Evolutionary conservation across 768 basidiomycete species (phyloP).

Genomic region (Pholiota molesta): DNA sequence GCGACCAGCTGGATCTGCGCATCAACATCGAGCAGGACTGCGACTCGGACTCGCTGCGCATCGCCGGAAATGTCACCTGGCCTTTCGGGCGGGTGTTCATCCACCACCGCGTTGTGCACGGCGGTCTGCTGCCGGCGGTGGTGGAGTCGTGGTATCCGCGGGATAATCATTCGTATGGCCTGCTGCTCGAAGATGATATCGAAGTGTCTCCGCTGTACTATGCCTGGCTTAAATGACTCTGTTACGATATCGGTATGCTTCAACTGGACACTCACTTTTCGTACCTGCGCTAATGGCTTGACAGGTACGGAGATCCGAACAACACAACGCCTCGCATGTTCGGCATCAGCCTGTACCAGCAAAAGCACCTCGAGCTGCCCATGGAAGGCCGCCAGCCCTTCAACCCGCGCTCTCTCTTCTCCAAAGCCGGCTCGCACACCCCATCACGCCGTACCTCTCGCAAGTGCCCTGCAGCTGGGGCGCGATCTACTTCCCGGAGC

Average conservation of each 20-base stretch:
- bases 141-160: constrained; percentile 90
- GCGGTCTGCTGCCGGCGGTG: constrained; percentile 79
- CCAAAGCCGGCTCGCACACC: constrained; percentile 35
- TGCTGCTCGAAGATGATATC: constrained; percentile 85
- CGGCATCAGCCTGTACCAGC: constrained; percentile 87
- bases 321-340: constrained; percentile 56
- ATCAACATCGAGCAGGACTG: constrained; percentile 80
- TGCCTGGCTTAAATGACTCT: constrained; percentile 82
- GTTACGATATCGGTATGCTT: constrained; percentile 68
- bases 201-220: constrained; percentile 86
- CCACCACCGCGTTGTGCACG: constrained; percentile 77
- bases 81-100: constrained; percentile 57
- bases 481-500: constrained; percentile 86
- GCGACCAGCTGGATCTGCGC: constrained; percentile 64
- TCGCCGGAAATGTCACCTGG: constrained; percentile 61
- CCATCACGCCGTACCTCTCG: constrained; percentile 76
- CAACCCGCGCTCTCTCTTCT: constrained; percentile 64
- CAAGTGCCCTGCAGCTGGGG: constrained; percentile 93
- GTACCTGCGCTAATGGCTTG: neutral
- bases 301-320: constrained; percentile 55
- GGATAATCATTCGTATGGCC: constrained; percentile 71
- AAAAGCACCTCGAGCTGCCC: constrained; percentile 77
- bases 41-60: constrained; percentile 57
- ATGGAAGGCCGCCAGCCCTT: constrained; percentile 69
- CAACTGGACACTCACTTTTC: neutral